A percentile compares a stretch with the other conserved stretches of the same genome.
Evolutionary conservation across 1,139 yeast species (phyloP).

Genomic region (Pneumocystis jirovecii): DNA sequence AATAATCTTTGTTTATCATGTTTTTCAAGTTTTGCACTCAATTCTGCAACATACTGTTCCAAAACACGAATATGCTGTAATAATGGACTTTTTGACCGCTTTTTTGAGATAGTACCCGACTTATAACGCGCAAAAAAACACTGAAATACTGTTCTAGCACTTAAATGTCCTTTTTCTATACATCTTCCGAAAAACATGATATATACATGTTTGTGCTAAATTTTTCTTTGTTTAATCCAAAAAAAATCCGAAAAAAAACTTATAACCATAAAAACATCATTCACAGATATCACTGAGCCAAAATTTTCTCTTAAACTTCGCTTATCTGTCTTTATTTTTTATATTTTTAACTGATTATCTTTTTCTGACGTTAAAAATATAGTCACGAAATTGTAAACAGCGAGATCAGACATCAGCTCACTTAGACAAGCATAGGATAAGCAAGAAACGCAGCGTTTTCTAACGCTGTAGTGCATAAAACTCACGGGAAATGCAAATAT

Average conservation of each 20-base stretch:
- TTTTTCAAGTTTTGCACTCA: not conserved
- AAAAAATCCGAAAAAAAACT: not conserved
- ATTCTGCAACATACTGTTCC: not conserved
- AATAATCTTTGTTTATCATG: not conserved
- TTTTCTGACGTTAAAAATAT: not conserved
- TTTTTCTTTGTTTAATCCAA: not conserved
- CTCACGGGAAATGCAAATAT: not conserved
- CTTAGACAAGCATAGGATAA: no score
- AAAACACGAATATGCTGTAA: not conserved
- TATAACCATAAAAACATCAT: not conserved
- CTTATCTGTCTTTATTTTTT: not conserved
- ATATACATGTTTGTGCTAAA: not conserved
- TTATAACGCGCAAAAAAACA: not conserved
- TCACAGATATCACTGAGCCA: not conserved
- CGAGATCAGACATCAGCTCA: no score
- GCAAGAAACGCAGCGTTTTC: constrained; percentile 39
- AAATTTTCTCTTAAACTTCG: not conserved
- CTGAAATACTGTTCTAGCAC: not conserved
- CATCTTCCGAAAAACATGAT: not conserved
- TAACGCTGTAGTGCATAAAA: not conserved
- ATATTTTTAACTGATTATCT: not conserved
- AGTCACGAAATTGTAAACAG: not conserved
- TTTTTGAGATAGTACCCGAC: not conserved
- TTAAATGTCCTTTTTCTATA: not conserved
- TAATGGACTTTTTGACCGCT: not conserved